Base-by-base conservation (phyloP, 1,284 basidiomycete genomes). In the Anthracocystis panici-leucophaei region DNA sequence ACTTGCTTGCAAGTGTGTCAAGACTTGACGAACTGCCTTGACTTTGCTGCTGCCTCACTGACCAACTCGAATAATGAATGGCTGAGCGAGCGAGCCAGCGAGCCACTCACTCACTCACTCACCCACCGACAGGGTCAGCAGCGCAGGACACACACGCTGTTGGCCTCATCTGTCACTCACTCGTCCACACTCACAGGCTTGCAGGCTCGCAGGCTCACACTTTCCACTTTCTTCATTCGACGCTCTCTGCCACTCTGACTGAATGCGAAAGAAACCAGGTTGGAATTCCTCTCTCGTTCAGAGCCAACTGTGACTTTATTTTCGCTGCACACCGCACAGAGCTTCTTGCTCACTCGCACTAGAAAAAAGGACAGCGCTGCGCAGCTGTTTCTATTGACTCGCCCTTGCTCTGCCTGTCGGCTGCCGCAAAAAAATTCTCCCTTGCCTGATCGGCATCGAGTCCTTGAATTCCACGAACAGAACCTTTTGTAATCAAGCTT, bases 71-170 rank as follows among this genome's bases (percentile, higher is more conserved):
- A 38, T 38, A 27, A 27, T 7, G 27, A 35, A 31, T 27, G 53
- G 54, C 44, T 57, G 44, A 49, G 56, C 56, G 35, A 41, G 20
- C 35, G 45, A 50, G 56, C 56, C 23, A 41, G 14, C 23, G 23
- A 48, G n/a, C 27, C 25, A n/a, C 20, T 33, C 12, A 9, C 31
- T 9, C 31, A 21, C 29, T 33, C 18, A 5, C 45, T 25, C 23
- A 27, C 27, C 46, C 38, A 65, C 58, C 25, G 53, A 50, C 60
- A 53, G 57, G 57, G 61, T 64, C 53, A 49, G 49, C 53, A 56
- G 60, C 49, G 31, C 46, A 52, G 44, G 29, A 12, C 41, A 42
- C 51, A 20, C 49, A 33, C 50, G 14, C 23, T 23, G 20, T 23
- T 23, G 23, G 21, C 25, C 41, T n/a, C 40, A 8, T 38, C 31